Evolutionary conservation across 768 basidiomycete genomes (phyloP).

Genomic region (Tylopilus cervinicoccineus): DNA sequence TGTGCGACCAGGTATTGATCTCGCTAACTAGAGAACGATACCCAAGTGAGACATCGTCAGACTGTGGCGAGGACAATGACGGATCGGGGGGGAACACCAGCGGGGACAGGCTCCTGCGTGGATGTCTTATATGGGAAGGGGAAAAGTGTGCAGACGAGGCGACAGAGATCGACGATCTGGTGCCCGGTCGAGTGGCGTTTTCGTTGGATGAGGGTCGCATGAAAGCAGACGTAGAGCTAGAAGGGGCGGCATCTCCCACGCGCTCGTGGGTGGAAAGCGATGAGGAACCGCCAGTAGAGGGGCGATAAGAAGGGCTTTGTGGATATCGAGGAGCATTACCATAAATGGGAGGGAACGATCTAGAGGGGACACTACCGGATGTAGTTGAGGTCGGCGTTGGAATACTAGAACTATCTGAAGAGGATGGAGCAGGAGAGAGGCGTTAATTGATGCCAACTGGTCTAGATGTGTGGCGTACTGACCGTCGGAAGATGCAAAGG

Average conservation of each 20-base stretch:
- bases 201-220: constrained; percentile 18
- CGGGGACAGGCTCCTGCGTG: constrained; percentile 26
- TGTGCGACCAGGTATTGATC: constrained; percentile 1
- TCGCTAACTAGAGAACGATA: constrained; percentile 7
- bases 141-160: constrained; percentile 6
- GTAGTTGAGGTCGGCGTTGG: constrained; percentile 6
- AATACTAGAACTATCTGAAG: constrained; percentile 11
- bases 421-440: constrained; percentile 2
- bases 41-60: constrained; percentile 19
- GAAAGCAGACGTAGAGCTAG: constrained; percentile 10
- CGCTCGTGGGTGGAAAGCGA: constrained; percentile 16
- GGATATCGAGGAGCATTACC: constrained; percentile 21
- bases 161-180: constrained; percentile 12
- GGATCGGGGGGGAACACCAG: constrained; percentile 20
- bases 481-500: constrained; percentile 20
- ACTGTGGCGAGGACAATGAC: constrained; percentile 6
- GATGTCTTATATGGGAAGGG: constrained; percentile 10
- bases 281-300: constrained; percentile 6
- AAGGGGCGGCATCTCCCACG: constrained; percentile 9
- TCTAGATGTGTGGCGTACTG: constrained; percentile 12
- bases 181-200: constrained; percentile 4
- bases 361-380: constrained; percentile 15
- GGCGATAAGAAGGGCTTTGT: constrained; percentile 24
- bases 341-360: constrained; percentile 18
- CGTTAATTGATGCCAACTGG: constrained; percentile 9